phyloP scores from a whole-genome alignment of 139 green algal genomes.

The Chlamydomonas applanata region DNA sequence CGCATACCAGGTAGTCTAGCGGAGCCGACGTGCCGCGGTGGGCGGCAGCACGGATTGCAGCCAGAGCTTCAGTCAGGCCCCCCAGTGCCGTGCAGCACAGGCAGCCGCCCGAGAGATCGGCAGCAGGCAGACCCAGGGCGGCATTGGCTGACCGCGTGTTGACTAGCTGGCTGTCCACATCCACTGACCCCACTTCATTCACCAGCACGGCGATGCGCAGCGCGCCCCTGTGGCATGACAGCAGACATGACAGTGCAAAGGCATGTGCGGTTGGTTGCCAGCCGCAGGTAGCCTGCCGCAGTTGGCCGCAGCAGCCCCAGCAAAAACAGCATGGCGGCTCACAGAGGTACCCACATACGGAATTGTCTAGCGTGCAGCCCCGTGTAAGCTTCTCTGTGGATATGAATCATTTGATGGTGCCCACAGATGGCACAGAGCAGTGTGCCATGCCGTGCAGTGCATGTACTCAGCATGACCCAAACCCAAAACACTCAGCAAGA shows the following conservation, averaged over 20 bases:
- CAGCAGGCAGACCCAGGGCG: slow-evolving; percentile 30
- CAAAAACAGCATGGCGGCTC: too few species aligned
- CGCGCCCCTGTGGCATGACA: slow-evolving; percentile 22
- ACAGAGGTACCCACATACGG: too few species aligned
- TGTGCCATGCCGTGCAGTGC: too few species aligned
- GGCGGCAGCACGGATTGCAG: slow-evolving; percentile 1
- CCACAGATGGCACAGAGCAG: too few species aligned
- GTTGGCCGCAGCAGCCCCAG: too few species aligned
- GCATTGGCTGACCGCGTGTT: slow-evolving; percentile 43
- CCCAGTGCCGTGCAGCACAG: slow-evolving; percentile 41
- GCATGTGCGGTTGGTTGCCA: background rate
- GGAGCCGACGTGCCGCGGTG: background rate
- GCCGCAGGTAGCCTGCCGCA: too few species aligned
- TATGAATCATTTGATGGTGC: too few species aligned
- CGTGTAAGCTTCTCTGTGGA: too few species aligned
- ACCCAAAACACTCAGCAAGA: too few species aligned
- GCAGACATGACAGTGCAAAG: background rate
- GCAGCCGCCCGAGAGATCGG: slow-evolving; percentile 44
- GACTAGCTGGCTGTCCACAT: slow-evolving; percentile 51
- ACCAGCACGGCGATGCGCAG: slow-evolving; percentile 52
- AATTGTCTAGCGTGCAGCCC: too few species aligned
- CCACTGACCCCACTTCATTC: slow-evolving; percentile 48
- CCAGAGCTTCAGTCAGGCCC: slow-evolving; percentile 33
- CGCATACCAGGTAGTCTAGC: slow-evolving; percentile 35
- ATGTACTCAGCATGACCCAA: too few species aligned